Evolutionary conservation across 805 yeast genomes (phyloP).

Genomic region (Starmerella roubikii): DNA sequence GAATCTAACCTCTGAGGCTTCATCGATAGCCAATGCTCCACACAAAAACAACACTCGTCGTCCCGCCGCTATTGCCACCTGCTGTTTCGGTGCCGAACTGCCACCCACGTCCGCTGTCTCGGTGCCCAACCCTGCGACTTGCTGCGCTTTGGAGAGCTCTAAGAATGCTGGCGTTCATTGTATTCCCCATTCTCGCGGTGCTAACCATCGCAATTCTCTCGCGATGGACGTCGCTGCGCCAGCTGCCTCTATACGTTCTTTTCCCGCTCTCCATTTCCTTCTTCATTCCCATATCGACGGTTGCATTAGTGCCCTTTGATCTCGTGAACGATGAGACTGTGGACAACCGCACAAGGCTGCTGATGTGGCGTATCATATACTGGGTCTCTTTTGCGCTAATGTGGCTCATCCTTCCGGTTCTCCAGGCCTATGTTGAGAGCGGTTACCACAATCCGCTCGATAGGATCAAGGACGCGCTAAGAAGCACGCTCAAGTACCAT

Average conservation of each 20-base stretch:
- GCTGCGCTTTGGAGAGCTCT: background rate
- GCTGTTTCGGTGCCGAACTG: too few relatives aligned
- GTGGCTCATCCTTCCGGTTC: constrained; percentile 59
- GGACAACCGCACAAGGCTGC: constrained; percentile 35
- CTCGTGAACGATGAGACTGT: constrained; percentile 40
- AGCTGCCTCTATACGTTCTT: constrained; percentile 16
- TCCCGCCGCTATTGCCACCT: too few relatives aligned
- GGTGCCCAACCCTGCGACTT: too few relatives aligned
- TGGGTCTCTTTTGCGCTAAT: constrained; percentile 73
- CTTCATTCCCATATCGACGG: constrained; percentile 61
- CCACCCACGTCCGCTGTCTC: too few relatives aligned
- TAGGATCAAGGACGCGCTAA: constrained; percentile 43
- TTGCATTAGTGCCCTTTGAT: constrained; percentile 63
- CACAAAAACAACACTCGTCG: too few relatives aligned
- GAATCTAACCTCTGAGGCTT: too few relatives aligned
- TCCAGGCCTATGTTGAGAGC: constrained; percentile 59
- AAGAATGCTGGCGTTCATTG: constrained; percentile 14
- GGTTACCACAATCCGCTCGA: constrained; percentile 43
- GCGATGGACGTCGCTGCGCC: constrained; percentile 15
- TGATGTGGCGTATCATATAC: constrained; percentile 60
- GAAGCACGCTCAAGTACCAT: constrained; percentile 47
- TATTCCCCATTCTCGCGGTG: constrained; percentile 16
- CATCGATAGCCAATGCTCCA: too few relatives aligned
- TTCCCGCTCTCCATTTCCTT: constrained; percentile 30
- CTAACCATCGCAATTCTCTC: constrained; percentile 14